A percentile compares a stretch with the other conserved stretches of the same genome.
phyloP scores from a whole-genome alignment of 805 yeast species.

The Metschnikowia aberdeeniae region DNA sequence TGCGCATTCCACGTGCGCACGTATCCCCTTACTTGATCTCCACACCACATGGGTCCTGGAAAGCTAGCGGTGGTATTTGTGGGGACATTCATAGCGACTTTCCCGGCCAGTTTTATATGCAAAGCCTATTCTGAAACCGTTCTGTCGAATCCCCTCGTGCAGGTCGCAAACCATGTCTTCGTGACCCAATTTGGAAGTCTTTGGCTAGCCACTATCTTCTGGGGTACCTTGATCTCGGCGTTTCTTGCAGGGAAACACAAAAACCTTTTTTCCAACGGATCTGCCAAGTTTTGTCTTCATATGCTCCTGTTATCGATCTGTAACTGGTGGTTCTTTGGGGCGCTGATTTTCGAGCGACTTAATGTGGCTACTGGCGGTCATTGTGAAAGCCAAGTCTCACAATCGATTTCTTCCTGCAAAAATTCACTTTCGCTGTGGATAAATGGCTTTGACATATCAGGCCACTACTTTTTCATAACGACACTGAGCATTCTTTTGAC shows the following conservation, averaged over 20 bases:
- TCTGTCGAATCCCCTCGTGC: constrained; percentile 10
- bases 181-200: constrained; percentile 27
- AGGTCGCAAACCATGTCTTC: constrained; percentile 20
- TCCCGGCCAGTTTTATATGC: constrained; percentile 20
- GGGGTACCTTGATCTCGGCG: constrained; percentile 8
- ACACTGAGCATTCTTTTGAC: constrained; percentile 12
- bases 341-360: constrained; percentile 28
- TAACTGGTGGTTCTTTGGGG: constrained; percentile 34
- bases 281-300: constrained; percentile 11
- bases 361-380: constrained; percentile 16
- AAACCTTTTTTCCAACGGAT: background rate
- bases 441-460: constrained; percentile 15
- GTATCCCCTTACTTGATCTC: background rate
- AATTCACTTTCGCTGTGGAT: constrained; percentile 8
- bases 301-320: constrained; percentile 10
- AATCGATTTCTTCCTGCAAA: constrained; percentile 4
- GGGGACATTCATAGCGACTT: constrained; percentile 18
- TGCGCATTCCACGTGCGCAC: background rate
- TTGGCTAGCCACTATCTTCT: constrained; percentile 24
- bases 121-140: constrained; percentile 14
- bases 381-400: constrained; percentile 2
- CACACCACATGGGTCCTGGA: background rate
- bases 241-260: background rate
- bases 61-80: constrained; percentile 1
- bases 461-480: constrained; percentile 14